Base-by-base conservation (phyloP, 352 stramenopile genomes). In the Lagenidium sp. region DNA sequence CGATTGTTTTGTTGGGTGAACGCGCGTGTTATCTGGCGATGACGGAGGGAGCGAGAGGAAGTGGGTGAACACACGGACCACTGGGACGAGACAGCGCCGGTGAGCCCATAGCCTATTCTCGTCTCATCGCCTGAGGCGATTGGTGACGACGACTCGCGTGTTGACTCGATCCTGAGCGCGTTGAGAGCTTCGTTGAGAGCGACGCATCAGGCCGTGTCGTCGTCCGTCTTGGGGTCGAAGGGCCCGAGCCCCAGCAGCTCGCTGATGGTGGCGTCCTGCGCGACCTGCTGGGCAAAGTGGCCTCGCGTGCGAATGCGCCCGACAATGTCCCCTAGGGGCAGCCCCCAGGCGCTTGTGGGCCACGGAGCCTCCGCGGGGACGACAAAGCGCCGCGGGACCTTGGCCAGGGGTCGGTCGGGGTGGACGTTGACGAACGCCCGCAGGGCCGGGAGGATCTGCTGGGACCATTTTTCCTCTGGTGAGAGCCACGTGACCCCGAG, bases 401-500 rank as follows among this genome's bases (percentile, higher is more conserved):
- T 25, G 0, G 60, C 31, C n/a, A n/a, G n/a, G n/a, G n/a, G n/a
- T n/a, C n/a, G n/a, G 47, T 81, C 53, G 3, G 50, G 47, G 41
- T 78, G 41, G 5, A 65, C 21, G 4, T 40, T 41, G 10, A 73
- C 57, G 30, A 83, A 88, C 0, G 50, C 64, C 19, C 57, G 35
- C 11, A 88, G 51, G 6, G 64, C 49, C 18, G 69, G 72, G 5
- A 86, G 31, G 20, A 85, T 50, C 20, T 53, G 44, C 18, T 63
- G 42, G 10, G 53, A 50, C 71, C 71, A 88, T 41, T 65, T 79
- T 29, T 42, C 38, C 19, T 68, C 67, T 21, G 42, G 29, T 8
- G 53, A 37, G 28, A 68, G 75, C 68, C 72, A 85, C 10, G 79
- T 56, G 44, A 87, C 85, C 4, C 55, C 69, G 2, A 88, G 63